Conservation (phyloP, 345 rosid species). For the Eucalyptus tenuipes region DNA sequence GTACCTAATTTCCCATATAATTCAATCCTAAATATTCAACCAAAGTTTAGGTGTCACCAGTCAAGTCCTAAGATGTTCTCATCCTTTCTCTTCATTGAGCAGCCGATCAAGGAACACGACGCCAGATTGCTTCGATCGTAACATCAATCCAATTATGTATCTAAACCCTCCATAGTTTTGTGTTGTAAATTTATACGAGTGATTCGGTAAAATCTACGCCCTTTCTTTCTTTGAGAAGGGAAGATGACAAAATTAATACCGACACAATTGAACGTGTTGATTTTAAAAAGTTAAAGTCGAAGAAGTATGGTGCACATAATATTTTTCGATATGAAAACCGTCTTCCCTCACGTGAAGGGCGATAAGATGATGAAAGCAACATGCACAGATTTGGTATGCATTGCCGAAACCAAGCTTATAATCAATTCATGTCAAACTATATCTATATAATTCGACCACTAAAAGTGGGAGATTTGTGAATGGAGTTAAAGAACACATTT, state of each 20-base stretch:
- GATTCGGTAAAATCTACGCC: too few relatives aligned
- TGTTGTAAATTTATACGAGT: too few relatives aligned
- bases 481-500: not conserved
- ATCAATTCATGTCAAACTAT: not conserved
- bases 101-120: rapidly evolving
- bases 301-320: not conserved
- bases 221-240: not conserved
- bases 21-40: too few relatives aligned
- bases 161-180: not conserved
- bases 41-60: too few relatives aligned
- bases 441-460: not conserved
- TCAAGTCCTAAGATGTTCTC: not conserved
- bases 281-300: too few relatives aligned
- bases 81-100: not conserved
- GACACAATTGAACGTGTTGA: too few relatives aligned
- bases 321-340: too few relatives aligned
- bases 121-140: not conserved
- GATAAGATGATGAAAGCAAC: not conserved
- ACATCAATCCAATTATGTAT: not conserved
- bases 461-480: not conserved
- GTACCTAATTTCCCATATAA: too few relatives aligned
- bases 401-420: not conserved
- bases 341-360: not conserved
- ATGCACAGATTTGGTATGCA: not conserved
- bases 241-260: not conserved